Base-by-base conservation (phyloP, 2,329 filamentous ascomycete genomes). In the Coniochaeta ligniaria region DNA sequence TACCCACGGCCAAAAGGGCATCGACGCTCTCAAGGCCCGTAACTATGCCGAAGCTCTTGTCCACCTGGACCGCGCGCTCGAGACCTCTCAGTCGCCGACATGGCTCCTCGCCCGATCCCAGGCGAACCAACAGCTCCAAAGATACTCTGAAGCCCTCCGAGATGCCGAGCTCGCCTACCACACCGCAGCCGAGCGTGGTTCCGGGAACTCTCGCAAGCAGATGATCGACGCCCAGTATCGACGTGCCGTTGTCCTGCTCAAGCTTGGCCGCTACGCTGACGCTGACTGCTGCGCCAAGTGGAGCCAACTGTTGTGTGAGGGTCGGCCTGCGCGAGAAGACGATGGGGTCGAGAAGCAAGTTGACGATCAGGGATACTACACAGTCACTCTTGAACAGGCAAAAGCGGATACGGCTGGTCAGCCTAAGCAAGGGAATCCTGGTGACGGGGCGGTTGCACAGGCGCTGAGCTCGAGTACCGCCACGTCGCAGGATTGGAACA, bases 31-130 rank as follows among this genome's bases (percentile, higher is more conserved):
- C 61, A 76, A 83, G 31, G 77, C 75, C 9, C 82, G 81, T 58
- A 81, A 93, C 62, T 94, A 85, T 73, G 76, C 81, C 6, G 78
- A 81, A 55, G 92, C 91, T 52, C 83, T 96, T 66, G 72, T 78
- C 38, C 82, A 87, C 67, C 88, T 89, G 64, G 89, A 88, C 8
- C 74, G 78, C 43, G 91, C 91, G 7, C 78, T 96, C 36, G 76
- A 84, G 63, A 80, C 80, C 14, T 86, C 88, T 0, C 78, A 78
- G 43, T 91, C 90, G 2, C 89, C 91, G 1, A 76, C 83, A 57
- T 97, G 95, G 84, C 88, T 94, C 63, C 84, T 95, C 64, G 86
- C 89, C 66, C 91, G 94, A 22, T 90, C 92, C 5, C 92, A 87
- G 47, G 91, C 91, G 43, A 88, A 92, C 70, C 82, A 91, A 57